Evolutionary conservation across 2,329 filamentous ascomycete genomes (phyloP), one percentile per base, ranked within the genome.

Genomic region (Botrytis galanthina): DNA sequence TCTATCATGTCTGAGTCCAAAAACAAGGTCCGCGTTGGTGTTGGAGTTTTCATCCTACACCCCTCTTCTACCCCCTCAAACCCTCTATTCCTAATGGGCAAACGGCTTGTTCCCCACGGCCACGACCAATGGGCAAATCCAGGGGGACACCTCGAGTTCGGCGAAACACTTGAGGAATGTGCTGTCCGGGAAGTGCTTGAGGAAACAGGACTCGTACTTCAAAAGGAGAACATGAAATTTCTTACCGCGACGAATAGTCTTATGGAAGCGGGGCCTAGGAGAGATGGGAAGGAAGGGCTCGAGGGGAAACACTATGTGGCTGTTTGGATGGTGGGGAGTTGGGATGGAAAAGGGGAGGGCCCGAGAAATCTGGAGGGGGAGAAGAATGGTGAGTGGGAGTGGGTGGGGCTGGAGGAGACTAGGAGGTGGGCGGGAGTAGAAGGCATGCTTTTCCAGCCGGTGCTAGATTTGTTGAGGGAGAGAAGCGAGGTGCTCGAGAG

Each of bases 181-280:
- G 59, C 59, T 6, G 59, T 39, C 10, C 59, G 59, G 4, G 59
- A 61, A 61, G 59, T 61, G 4, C 35, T 61, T 5, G 59, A 61
- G 20, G 59, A 61, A 26, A 61, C 59, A 37, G 59, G 59, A 39
- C 32, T 61, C 10, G 59, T 61, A 26, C 35, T 61, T 1, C 35
- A 37, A 5, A 61, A 61, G 37, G 35, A 61, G 5, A 12, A 39
- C 9, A 39, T 61, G 35, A 61, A 37, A 61, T 61, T 61, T n/a
- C 59, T 61, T 26, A 61, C 59, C 35, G 59, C 59, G 22, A 61
- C 59, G 22, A 61, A 61, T 39, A 61, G 59, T 61, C 32, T 61
- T 26, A 61, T 61, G 59, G 59, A 61, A 37, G 59, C n/a, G n/a
- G 61, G 39, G 18, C 61, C 39, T 2, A 64, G 61, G 20, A 64